Conservation (phyloP, 164 flowering plant genomes). For the Vitis rotundifolia region DNA sequence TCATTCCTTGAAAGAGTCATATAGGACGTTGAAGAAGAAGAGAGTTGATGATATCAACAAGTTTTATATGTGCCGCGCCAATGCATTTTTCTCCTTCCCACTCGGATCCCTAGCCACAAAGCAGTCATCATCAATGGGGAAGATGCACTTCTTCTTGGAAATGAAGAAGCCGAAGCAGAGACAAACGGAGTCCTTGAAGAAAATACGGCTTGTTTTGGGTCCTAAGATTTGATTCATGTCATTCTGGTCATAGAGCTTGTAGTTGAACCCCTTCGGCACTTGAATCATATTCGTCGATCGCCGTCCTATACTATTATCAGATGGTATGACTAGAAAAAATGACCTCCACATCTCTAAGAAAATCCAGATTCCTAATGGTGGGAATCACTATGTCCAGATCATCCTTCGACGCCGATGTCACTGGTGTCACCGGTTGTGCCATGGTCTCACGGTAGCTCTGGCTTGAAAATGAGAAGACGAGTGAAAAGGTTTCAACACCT, state of each 20-base stretch:
- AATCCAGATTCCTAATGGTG: slow-evolving; percentile 45
- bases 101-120: slow-evolving; percentile 55
- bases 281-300: slow-evolving; percentile 33
- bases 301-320: slow-evolving; percentile 51
- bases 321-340: slow-evolving; percentile 38
- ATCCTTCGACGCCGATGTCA: slow-evolving; percentile 31
- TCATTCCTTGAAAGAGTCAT: slow-evolving; percentile 52
- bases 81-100: slow-evolving; percentile 52
- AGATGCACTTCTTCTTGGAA: slow-evolving; percentile 50
- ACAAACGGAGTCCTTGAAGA: slow-evolving; percentile 47
- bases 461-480: no score
- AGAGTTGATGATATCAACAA: slow-evolving; percentile 46
- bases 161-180: slow-evolving; percentile 38
- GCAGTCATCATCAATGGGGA: slow-evolving; percentile 57
- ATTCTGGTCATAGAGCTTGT: slow-evolving; percentile 41
- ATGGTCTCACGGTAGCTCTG: no score
- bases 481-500: no score
- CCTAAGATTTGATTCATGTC: slow-evolving; percentile 41
- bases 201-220: slow-evolving; percentile 42
- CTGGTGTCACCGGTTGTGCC: no score
- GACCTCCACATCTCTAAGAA: slow-evolving; percentile 46
- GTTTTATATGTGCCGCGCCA: slow-evolving; percentile 52
- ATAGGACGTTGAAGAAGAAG: slow-evolving; percentile 49
- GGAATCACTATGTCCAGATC: slow-evolving; percentile 53
- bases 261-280: slow-evolving; percentile 48